Evolutionary conservation across 352 stramenopile species (phyloP).

Genomic region (Phytopythium sindhum): DNA sequence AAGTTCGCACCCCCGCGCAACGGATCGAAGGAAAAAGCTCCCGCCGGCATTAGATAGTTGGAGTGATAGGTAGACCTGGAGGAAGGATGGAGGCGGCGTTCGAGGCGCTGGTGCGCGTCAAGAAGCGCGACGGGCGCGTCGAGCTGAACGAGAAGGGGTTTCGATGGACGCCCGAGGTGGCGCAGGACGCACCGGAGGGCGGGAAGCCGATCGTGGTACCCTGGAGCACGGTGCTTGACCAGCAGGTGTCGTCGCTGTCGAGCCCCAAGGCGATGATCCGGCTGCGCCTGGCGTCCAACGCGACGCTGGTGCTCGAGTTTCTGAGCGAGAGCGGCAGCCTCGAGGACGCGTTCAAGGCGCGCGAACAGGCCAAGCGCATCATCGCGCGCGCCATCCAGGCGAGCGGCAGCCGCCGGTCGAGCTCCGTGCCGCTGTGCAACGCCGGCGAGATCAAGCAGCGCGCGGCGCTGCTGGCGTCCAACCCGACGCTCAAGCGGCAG

Average conservation of each 20-base stretch:
- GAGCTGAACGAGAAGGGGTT: slow-evolving; percentile 59
- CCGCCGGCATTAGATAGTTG: background rate
- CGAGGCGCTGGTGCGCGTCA: slow-evolving; percentile 63
- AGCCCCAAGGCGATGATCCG: slow-evolving; percentile 82
- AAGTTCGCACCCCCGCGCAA: slow-evolving; percentile 1
- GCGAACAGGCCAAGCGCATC: slow-evolving; percentile 67
- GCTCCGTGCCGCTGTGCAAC: slow-evolving; percentile 58
- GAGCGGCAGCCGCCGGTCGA: slow-evolving; percentile 34
- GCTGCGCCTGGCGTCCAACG: slow-evolving; percentile 58
- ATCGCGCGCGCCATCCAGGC: slow-evolving; percentile 53
- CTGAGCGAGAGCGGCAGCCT: slow-evolving; percentile 36
- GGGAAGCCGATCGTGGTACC: slow-evolving; percentile 44
- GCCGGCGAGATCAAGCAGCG: slow-evolving; percentile 83
- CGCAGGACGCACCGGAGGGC: slow-evolving; percentile 15
- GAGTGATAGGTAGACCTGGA: background rate
- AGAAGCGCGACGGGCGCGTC: slow-evolving; percentile 71
- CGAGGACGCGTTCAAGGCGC: slow-evolving; percentile 62
- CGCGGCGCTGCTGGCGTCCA: slow-evolving; percentile 65
- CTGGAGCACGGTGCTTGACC: slow-evolving; percentile 72
- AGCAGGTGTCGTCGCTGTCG: slow-evolving; percentile 75
- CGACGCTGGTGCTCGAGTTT: slow-evolving; percentile 74
- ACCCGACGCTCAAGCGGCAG: slow-evolving; percentile 77
- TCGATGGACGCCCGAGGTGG: slow-evolving; percentile 49
- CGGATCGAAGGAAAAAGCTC: background rate
- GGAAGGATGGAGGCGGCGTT: slow-evolving; percentile 21